Evolutionary conservation across 164 flowering plant species (phyloP).

Genomic region (Vitis vinifera): ASM3070453v1 NC_081806.1:20781501-20782000

Average conservation of each 20-base stretch:
- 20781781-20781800: too few relatives aligned
- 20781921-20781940: too few relatives aligned
- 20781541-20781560: constrained; percentile 69
- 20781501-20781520: constrained; percentile 44
- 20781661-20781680: constrained; percentile 63
- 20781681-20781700: constrained; percentile 27
- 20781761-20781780: too few relatives aligned
- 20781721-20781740: constrained; percentile 65
- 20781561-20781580: constrained; percentile 83
- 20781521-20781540: constrained; percentile 69
- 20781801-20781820: too few relatives aligned
- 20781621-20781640: constrained; percentile 83
- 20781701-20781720: constrained; percentile 80
- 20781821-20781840: too few relatives aligned
- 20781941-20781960: too few relatives aligned
- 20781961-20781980: too few relatives aligned
- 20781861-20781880: too few relatives aligned
- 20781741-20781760: constrained; percentile 38
- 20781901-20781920: too few relatives aligned
- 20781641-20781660: constrained; percentile 70
- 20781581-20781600: constrained; percentile 81
- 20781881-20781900: too few relatives aligned
- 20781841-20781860: too few relatives aligned
- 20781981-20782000: too few relatives aligned
- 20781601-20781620: constrained; percentile 77